Evolutionary conservation across 2,329 filamentous ascomycete species (phyloP).

Genomic region (Monosporascus sp.): DNA sequence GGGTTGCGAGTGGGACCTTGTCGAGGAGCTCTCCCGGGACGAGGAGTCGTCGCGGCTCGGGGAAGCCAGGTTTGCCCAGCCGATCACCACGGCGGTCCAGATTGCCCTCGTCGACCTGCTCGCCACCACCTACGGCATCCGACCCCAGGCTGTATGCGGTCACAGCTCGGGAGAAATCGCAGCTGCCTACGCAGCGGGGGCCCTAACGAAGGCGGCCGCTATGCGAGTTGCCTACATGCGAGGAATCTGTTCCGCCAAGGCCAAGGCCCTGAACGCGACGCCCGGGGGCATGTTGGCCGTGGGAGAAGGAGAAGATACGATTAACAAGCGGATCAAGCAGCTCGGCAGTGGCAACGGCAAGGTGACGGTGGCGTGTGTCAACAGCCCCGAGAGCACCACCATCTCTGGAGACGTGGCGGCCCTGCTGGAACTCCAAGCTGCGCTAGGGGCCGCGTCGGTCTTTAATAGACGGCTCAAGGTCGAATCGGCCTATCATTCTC

Average conservation of each 20-base stretch:
- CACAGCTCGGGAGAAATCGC: conserved; percentile 33
- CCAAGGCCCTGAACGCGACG: neutral
- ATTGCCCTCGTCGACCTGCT: conserved; percentile 12
- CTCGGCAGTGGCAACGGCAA: neutral
- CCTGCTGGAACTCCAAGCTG: conserved; percentile 2
- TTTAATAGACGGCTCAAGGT: conserved; percentile 22
- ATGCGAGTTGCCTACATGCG: conserved; percentile 8
- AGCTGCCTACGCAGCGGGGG: conserved; percentile 33
- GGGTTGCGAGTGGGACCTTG: neutral
- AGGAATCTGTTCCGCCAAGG: conserved; percentile 1
- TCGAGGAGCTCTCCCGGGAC: neutral
- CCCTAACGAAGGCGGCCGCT: conserved; percentile 3
- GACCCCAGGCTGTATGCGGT: conserved; percentile 7
- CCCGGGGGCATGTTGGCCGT: conserved; percentile 17
- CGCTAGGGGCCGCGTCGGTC: conserved; percentile 5
- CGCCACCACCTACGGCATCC: conserved; percentile 6
- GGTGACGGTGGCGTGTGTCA: conserved; percentile 19
- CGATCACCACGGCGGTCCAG: conserved; percentile 12
- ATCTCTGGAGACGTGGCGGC: conserved; percentile 20
- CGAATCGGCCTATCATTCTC: conserved; percentile 25
- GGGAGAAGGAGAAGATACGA: neutral
- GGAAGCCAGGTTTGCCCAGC: conserved; percentile 9
- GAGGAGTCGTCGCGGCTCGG: neutral
- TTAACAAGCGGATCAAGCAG: conserved; percentile 1
- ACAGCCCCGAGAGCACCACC: conserved; percentile 25